Base-by-base conservation (phyloP, 1,284 basidiomycete species). In the Sphagnurus paluster region DNA sequence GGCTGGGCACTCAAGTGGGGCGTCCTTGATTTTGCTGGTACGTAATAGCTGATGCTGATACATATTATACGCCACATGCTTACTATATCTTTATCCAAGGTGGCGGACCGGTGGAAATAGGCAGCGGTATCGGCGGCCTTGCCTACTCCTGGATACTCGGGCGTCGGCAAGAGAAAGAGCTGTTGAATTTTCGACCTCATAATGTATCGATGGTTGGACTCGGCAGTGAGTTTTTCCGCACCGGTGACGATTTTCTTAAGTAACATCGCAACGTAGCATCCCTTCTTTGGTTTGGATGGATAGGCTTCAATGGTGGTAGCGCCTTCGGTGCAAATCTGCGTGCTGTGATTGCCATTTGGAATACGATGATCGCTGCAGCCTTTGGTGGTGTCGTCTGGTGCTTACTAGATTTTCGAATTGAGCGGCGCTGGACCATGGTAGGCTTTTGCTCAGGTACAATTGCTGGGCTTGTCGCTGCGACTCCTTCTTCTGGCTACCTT, bases 1-100 rank as follows among this genome's bases (percentile, higher is more conserved):
- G 93, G 94, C 7, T 98, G 93, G 93, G 93, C 82, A 0, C 84
- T 82, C 67, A 87, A 85, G 57, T 94, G 90, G 87, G 93, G 93
- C 19, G 90, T 94, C 6, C 76, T 94, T 35, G 93, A 97, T 68
- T 93, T 85, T 59, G 84, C 87, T 42, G 84, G 84, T 77, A 56
- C 53, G 56, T 58, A 4, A 19, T 32, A 19, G 20, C 23, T 19
- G 11, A 30, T 42, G 46, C 24, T 44, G 35, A 42, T n/a, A n/a
- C n/a, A n/a, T n/a, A n/a, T 46, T 30, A 19, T 29, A 33, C 32
- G 35, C 44, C 25, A 46, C 24, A 29, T 42, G 53, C 55, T 56
- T 65, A 50, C 16, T 10, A 16, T 20, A 24, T 5, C 34, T 7
- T 10, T 33, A 26, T 64, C 72, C n/a, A n/a, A 76, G 92, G 93